phyloP scores from a whole-genome alignment of 805 yeast species.

The Kuraishia hungarica region DNA sequence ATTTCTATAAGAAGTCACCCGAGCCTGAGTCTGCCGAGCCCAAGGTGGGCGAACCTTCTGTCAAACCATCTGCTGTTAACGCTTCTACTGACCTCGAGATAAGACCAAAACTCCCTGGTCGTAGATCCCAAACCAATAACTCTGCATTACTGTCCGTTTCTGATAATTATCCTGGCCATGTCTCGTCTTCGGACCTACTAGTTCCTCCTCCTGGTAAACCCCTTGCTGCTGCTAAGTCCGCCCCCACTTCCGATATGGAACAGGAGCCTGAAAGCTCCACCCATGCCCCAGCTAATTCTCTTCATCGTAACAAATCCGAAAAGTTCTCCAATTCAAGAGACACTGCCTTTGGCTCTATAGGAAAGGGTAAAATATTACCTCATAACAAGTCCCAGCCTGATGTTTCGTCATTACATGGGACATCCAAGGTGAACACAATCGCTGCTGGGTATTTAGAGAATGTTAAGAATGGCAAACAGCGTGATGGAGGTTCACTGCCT shows the following conservation, averaged over 20 bases:
- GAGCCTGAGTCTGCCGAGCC: conserved; percentile 2
- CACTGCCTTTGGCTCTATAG: conserved; percentile 35
- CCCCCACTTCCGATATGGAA: neutral
- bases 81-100: neutral
- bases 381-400: conserved; percentile 3
- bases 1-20: conserved; percentile 21
- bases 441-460: conserved; percentile 4
- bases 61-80: conserved; percentile 5
- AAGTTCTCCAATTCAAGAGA: conserved; percentile 14
- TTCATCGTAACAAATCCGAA: conserved; percentile 6
- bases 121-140: neutral
- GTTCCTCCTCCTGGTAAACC: conserved; percentile 1
- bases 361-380: conserved; percentile 24
- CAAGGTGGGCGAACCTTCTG: conserved; percentile 8
- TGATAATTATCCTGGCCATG: conserved; percentile 8
- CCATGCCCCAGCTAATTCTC: conserved; percentile 11
- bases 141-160: neutral
- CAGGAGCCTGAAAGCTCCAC: neutral
- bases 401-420: neutral
- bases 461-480: conserved; percentile 3
- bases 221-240: neutral
- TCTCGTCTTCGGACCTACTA: conserved; percentile 1
- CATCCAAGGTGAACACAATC: neutral
- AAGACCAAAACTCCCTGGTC: neutral
- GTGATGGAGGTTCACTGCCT: no score